A percentile compares a stretch with the other conserved stretches of the same genome.
These are phyloP conservation scores for Chaetomium olivaceum DNA, from an alignment of 2,329 filamentous ascomycete genomes.

Conservation along the genomic window DNA sequence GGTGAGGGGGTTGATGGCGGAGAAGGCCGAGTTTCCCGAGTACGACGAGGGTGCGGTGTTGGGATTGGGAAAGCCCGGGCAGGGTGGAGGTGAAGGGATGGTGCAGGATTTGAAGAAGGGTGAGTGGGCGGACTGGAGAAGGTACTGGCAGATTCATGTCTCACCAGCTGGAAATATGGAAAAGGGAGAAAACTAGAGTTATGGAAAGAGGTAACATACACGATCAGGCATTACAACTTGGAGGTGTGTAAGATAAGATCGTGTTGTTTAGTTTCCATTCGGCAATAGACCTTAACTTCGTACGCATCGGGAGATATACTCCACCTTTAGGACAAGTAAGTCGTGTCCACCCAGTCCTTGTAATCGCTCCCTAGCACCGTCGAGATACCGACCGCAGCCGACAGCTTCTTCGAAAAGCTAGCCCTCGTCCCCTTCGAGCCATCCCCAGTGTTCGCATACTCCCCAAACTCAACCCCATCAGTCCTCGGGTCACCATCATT, in stretches of 20 bases:
- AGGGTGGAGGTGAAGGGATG: constrained; percentile 31
- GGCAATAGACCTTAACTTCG: too few species aligned
- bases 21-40: constrained; percentile 50
- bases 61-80: constrained; percentile 40
- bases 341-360: constrained; percentile 35
- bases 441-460: constrained; percentile 60
- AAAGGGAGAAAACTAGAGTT: neutral
- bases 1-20: constrained; percentile 50
- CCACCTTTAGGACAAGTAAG: constrained; percentile 32
- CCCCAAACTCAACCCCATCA: constrained; percentile 55
- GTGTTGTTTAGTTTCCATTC: too few species aligned
- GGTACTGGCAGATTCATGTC: constrained; percentile 48
- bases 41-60: constrained; percentile 38
- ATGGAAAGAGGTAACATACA: neutral
- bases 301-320: too few species aligned
- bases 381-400: constrained; percentile 38
- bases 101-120: constrained; percentile 35
- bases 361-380: constrained; percentile 36
- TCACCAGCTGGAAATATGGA: constrained; percentile 12
- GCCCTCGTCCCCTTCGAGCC: constrained; percentile 57
- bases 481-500: constrained; percentile 50
- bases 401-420: constrained; percentile 42
- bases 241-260: neutral
- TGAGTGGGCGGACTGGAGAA: constrained; percentile 43
- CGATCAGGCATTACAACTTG: neutral